Conservation (phyloP, 495 filamentous ascomycete genomes). For the Poronia punctata region DNA sequence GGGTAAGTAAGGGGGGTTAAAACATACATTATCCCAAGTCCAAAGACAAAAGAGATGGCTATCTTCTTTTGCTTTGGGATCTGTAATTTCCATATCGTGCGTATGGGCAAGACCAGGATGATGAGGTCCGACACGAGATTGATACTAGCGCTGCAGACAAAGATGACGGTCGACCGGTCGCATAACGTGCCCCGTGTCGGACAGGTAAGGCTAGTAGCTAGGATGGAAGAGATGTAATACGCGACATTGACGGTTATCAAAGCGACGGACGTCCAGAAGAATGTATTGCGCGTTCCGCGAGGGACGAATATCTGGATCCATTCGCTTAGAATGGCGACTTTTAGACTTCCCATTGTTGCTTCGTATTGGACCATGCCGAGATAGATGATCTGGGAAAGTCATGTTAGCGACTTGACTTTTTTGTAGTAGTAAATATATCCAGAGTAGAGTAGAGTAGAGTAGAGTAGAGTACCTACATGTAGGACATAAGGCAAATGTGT, state of each 20-base stretch:
- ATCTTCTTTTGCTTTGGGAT: constrained; percentile 41
- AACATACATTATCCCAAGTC: constrained; percentile 46
- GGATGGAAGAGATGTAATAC: constrained; percentile 33
- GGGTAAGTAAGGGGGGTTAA: too few species aligned
- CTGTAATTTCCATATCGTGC: constrained; percentile 34
- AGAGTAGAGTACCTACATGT: too few species aligned
- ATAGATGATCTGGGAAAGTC: constrained; percentile 12
- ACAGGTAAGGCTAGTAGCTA: constrained; percentile 39
- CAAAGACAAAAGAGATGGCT: constrained; percentile 46
- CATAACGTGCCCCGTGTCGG: constrained; percentile 24
- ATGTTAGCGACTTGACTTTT: neutral
- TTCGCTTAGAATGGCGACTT: constrained; percentile 25
- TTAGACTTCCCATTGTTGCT: constrained; percentile 15
- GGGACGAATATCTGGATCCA: constrained; percentile 26
- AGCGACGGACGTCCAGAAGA: constrained; percentile 23
- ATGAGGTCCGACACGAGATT: constrained; percentile 48
- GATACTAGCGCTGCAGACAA: constrained; percentile 38
- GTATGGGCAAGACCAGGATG: constrained; percentile 47
- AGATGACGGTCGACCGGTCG: constrained; percentile 31
- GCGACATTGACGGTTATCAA: constrained; percentile 32
- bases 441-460: too few species aligned
- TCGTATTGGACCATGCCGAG: constrained; percentile 13
- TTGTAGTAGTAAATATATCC: too few species aligned
- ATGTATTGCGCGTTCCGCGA: constrained; percentile 1
- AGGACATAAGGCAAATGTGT: neutral